Base-by-base conservation (phyloP, 345 rosid species). In the Salix caprea region DNA sequence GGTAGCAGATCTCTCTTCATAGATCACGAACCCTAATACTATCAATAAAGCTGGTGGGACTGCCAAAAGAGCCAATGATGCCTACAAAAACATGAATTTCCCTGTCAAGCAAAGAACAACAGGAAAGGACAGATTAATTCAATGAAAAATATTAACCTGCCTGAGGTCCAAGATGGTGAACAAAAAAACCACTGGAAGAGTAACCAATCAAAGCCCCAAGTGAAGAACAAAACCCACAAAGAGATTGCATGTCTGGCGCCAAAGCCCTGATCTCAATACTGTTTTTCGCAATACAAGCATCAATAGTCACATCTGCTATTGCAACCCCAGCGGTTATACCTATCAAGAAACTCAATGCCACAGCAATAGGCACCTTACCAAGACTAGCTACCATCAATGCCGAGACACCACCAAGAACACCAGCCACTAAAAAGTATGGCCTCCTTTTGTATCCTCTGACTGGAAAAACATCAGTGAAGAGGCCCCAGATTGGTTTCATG, bases 201-300 rank as follows among this genome's bases (percentile, higher is more conserved):
- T 87, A 91, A 21, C 96, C 96, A 39, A 90, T 62, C 74, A 93
- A 77, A 78, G 96, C 90, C 30, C 97, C 96, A n/a, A 88, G 87
- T 54, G 96, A 87, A 32, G 96, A 90, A 80, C 96, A 93, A 80
- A 91, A 71, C 77, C 91, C 88, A 71, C 96, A 93, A 69, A 91
- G 94, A 62, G 90, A 87, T 77, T 93, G 97, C 87, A 93, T 90
- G 81, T 93, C 97, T 24, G 97, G 87, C 16, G 96, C 94, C 76
- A 93, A 76, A 8, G 85, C 74, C 39, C 87, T 76, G 32, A 86
- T 73, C 83, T 84, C 85, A 58, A 93, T 91, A 44, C 94, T 91
- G 74, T 90, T 90, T 65, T 76, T 88, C 15, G 96, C 97, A 75
- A 93, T 88, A 85, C 97, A 90, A 14, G 97, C 97, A 82, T 93